Evolutionary conservation across 2,329 filamentous ascomycete species (phyloP).

Genomic region (Talaromyces sp.): DNA sequence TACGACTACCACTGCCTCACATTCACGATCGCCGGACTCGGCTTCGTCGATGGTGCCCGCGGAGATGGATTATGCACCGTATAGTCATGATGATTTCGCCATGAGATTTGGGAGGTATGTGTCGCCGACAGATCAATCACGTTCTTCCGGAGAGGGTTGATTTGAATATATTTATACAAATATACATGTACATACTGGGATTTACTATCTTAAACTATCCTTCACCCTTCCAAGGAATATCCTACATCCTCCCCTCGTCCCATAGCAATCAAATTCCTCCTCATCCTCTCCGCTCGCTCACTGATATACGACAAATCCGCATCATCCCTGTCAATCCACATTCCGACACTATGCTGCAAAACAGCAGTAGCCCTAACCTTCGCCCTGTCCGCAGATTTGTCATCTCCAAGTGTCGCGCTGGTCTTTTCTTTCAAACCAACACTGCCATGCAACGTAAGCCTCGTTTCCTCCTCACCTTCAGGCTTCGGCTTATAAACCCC

Average conservation of each 20-base stretch:
- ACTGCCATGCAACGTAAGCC: constrained; percentile 45
- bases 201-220: not conserved
- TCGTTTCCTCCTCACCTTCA: constrained; percentile 31
- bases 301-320: constrained; percentile 36
- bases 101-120: not conserved
- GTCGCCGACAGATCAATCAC: not conserved
- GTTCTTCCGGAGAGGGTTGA: not conserved
- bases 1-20: not conserved
- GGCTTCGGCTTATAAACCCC: constrained; percentile 41
- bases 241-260: constrained; percentile 44
- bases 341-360: constrained; percentile 46
- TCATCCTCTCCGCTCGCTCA: constrained; percentile 42
- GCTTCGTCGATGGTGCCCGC: not conserved
- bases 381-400: constrained; percentile 24
- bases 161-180: not conserved
- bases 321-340: constrained; percentile 43
- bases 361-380: constrained; percentile 43
- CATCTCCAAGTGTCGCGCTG: constrained; percentile 17
- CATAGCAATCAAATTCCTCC: constrained; percentile 44
- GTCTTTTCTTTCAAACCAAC: constrained; percentile 34
- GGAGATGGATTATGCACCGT: not conserved
- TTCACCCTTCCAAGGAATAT: constrained; percentile 23
- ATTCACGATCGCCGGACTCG: constrained; percentile 1
- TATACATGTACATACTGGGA: not conserved
- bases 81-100: not conserved